Evolutionary conservation across 345 rosid species (phyloP), one percentile per base, ranked within the genome.

Genomic region (Camelina laxa): DNA sequence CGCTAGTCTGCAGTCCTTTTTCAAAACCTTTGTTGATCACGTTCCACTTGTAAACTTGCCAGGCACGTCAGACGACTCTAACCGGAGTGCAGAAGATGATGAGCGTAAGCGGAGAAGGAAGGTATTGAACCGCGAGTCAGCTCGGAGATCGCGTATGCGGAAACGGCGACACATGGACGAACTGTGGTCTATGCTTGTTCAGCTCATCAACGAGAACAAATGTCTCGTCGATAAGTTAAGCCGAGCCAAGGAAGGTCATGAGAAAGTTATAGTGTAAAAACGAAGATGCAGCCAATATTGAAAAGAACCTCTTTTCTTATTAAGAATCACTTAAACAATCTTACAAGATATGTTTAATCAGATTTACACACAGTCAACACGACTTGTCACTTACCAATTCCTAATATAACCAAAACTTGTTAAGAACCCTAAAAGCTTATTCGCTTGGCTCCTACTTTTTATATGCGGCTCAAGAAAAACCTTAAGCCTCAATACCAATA

Each of bases 121-220:
- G 59, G 58, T 65, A 2, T 65, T 72, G n/a, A 74, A 74, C 65
- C 71, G 77, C 0, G 72, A 74, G 45, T 74, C 77, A 56, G 77
- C 77, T 55, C 38, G 72, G 27, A 74, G 77, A 65, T 74, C 77
- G 7, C 70, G 77, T 65, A 44, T 74, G 77, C 45, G 77, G 14
- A 74, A 74, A 56, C 15, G 49, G 0, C 16, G 71, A 55, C 39
- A 65, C 31, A 3, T 65, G 49, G 77, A 74, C 1, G 77, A 65
- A 22, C 15, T 74, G 1, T 74, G 77, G 71, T 64, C 65, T 15
- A 56, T 65, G 64, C 63, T 74, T 65, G 65, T 56, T 44, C 65
- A 74, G 1, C 70, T 73, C 4, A 65, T 73, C 16, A 56, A 73
- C 9, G 65, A 73, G 65, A 73, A 73, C 15, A 73, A 65, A 20